These are phyloP conservation scores for Colletotrichum liriopes DNA, from an alignment of 2,329 filamentous ascomycete species.

Conservation along the genomic window DNA sequence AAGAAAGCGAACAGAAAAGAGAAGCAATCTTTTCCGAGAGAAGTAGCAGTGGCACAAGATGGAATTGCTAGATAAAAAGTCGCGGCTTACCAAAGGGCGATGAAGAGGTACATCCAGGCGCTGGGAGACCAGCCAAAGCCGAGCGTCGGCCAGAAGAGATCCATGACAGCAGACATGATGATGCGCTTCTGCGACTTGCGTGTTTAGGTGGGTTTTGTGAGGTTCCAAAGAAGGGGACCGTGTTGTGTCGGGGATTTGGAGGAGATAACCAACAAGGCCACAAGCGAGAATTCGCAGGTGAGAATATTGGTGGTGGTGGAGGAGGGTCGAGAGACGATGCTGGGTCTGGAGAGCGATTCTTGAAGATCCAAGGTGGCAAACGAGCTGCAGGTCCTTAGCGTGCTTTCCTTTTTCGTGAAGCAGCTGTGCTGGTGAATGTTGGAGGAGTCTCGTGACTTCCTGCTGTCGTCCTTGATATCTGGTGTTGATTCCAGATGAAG, in stretches of 20 bases:
- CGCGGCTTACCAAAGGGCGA: slow-evolving; percentile 62
- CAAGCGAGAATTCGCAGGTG: background rate
- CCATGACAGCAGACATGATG: slow-evolving; percentile 37
- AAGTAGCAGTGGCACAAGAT: background rate
- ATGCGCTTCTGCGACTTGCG: background rate
- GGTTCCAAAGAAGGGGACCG: background rate
- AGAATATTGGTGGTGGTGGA: background rate
- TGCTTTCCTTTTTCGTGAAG: slow-evolving; percentile 28
- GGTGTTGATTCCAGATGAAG: slow-evolving; percentile 21
- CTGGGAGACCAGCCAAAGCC: slow-evolving; percentile 41
- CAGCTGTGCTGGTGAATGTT: slow-evolving; percentile 24
- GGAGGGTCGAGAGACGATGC: background rate
- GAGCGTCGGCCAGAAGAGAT: slow-evolving; percentile 40
- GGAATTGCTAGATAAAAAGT: background rate
- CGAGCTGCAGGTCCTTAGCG: slow-evolving; percentile 16
- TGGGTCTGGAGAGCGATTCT: background rate
- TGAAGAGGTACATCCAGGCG: slow-evolving; percentile 43
- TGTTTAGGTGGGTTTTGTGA: background rate
- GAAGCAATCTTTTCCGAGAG: no score
- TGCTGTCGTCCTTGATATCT: slow-evolving; percentile 25
- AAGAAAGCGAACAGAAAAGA: background rate
- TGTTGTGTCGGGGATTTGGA: background rate
- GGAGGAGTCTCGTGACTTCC: slow-evolving; percentile 3
- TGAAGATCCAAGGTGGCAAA: slow-evolving; percentile 1
- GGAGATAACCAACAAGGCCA: background rate